A percentile compares a stretch with the other conserved stretches of the same genome.
phyloP scores from a whole-genome alignment of 2,329 filamentous ascomycete species.

The Penicillium sp. region DNA sequence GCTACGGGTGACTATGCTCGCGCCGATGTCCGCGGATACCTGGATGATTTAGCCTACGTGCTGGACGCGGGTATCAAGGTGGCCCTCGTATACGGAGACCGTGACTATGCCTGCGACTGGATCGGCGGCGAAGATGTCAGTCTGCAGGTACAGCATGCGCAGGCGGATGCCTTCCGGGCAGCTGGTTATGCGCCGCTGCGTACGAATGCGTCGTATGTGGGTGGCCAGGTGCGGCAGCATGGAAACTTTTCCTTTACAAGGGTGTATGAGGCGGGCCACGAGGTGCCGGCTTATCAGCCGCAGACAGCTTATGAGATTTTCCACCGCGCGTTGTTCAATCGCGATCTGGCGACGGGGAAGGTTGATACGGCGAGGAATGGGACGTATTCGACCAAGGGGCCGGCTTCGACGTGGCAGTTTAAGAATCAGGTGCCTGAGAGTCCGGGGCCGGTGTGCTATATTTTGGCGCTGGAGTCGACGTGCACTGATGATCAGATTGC shows the following conservation, averaged over 20 bases:
- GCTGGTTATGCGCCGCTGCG: conserved; percentile 53
- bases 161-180: conserved; percentile 46
- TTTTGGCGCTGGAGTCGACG: conserved; percentile 38
- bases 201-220: conserved; percentile 47
- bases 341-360: conserved; percentile 58
- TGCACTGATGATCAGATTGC: conserved; percentile 50
- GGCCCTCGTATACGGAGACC: conserved; percentile 59
- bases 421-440: conserved; percentile 47
- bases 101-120: conserved; percentile 61
- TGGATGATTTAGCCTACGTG: conserved; percentile 47
- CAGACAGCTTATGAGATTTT: conserved; percentile 58
- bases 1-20: conserved; percentile 52
- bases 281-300: conserved; percentile 57
- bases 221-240: conserved; percentile 50
- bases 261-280: conserved; percentile 52
- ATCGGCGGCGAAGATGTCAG: conserved; percentile 57
- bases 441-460: conserved; percentile 49
- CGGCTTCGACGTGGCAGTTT: conserved; percentile 44
- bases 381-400: conserved; percentile 44
- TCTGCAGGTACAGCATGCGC: conserved; percentile 51
- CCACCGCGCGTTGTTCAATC: conserved; percentile 52
- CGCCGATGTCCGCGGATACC: conserved; percentile 44
- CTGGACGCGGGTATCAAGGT: conserved; percentile 61
- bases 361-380: conserved; percentile 37
- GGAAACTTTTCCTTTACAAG: conserved; percentile 53